A percentile compares a stretch with the other conserved stretches of the same genome.
These are phyloP conservation scores for Ulmus americana DNA, from an alignment of 331 rosid species.

Conservation along the genomic window DNA sequence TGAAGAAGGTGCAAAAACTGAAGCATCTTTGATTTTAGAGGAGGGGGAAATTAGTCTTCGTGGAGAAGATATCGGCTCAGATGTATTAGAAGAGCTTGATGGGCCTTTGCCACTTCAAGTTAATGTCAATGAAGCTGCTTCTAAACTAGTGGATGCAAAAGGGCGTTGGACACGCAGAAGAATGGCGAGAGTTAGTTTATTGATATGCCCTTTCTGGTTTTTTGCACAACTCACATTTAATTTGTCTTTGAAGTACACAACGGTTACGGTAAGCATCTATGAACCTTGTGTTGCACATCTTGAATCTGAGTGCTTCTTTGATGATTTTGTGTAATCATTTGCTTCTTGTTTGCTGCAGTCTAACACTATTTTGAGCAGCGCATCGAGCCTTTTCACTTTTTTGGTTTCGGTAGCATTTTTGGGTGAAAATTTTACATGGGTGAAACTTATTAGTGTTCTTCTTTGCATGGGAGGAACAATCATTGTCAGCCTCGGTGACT, in stretches of 20 bases:
- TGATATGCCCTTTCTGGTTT: slow-evolving; percentile 91
- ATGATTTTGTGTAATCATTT: slow-evolving; percentile 16
- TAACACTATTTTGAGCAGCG: slow-evolving; percentile 91
- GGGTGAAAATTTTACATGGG: slow-evolving; percentile 85
- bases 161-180: slow-evolving; percentile 85
- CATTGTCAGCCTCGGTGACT: slow-evolving; percentile 87
- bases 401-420: slow-evolving; percentile 81
- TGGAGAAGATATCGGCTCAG: slow-evolving; percentile 14
- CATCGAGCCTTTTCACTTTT: slow-evolving; percentile 93
- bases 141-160: slow-evolving; percentile 51
- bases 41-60: slow-evolving; percentile 26
- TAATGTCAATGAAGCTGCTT: slow-evolving; percentile 23
- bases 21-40: slow-evolving; percentile 33
- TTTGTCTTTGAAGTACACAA: slow-evolving; percentile 85
- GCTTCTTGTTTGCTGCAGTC: slow-evolving; percentile 58
- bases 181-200: slow-evolving; percentile 81
- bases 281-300: slow-evolving; percentile 10
- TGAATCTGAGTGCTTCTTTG: slow-evolving; percentile 9
- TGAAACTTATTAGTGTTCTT: slow-evolving; percentile 78
- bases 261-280: slow-evolving; percentile 65
- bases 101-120: slow-evolving; percentile 18
- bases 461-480: slow-evolving; percentile 95
- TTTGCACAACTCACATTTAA: slow-evolving; percentile 84
- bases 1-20: slow-evolving; percentile 17
- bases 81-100: slow-evolving; percentile 12